Evolutionary conservation across 2,329 filamentous ascomycete species (phyloP), one percentile per base, ranked within the genome.

Genomic region (Aspergillus latus): DNA sequence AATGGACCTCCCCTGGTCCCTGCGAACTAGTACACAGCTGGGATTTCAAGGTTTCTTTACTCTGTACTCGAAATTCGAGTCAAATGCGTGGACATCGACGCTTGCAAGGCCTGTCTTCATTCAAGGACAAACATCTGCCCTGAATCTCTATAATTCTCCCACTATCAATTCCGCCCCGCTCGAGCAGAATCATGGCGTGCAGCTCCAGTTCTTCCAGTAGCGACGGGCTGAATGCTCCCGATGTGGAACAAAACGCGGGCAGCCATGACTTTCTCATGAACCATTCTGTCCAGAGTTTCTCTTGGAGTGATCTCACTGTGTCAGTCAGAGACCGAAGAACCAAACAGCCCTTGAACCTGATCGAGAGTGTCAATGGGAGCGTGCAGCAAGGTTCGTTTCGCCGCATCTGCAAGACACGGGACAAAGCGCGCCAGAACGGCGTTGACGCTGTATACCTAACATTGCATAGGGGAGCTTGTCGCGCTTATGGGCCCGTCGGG

Each of bases 401-500:
- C 28, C 26, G 16, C 44, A 34, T 32, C 28, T 46, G 44, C 44
- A 34, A 34, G 44, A 34, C 30, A 5, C n/a, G 15, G 30, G 5
- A 26, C 13, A 10, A 36, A 47, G n/a, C 30, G 26, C 43, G 26
- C 43, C 26, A 45, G 10, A 7, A 29, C 43, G 34, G 34, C 2
- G 34, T 37, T 37, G 11, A n/a, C 43, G 43, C 11, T 45, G 43
- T 45, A 45, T 45, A 45, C 43, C 43, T 45, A 45, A 45, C 28
- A 47, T 15, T 47, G 11, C 36, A 49, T 66, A 80, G 89, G 88
- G 30, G 86, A 92, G 66, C 77, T 92, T 42, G 81, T 90, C 58
- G 91, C 90, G 39, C 74, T 95, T 45, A 93, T 95, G 89, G 91
- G 91, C 26, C 90, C 90, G 6, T 84, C 78, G n/a, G 77, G 78